phyloP scores from a whole-genome alignment of 1,284 basidiomycete genomes.

The Rhodotorula sp. region DNA sequence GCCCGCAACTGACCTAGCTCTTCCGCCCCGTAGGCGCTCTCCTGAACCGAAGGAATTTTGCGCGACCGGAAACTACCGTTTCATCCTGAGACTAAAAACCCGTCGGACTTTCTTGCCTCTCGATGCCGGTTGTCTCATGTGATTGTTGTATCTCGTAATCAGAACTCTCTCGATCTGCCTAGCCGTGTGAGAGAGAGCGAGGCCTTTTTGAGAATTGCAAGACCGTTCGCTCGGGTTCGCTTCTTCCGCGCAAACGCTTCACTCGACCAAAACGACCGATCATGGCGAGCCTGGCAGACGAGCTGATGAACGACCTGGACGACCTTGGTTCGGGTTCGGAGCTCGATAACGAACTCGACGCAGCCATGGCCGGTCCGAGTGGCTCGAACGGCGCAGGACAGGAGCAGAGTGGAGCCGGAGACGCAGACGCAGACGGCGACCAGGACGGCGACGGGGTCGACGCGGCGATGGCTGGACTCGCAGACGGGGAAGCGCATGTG shows the following conservation, averaged over 20 bases:
- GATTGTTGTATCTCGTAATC: neutral
- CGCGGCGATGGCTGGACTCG: conserved; percentile 43
- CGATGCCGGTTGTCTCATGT: neutral
- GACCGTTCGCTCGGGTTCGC: neutral
- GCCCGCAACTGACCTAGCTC: neutral
- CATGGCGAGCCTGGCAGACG: conserved; percentile 66
- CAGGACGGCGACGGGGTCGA: conserved; percentile 33
- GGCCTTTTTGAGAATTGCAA: no score
- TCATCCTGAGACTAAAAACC: neutral
- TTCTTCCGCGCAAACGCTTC: neutral
- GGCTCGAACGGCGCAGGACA: neutral
- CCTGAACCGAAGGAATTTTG: conserved; percentile 36
- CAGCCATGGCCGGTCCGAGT: conserved; percentile 10
- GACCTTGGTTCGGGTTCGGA: conserved; percentile 35
- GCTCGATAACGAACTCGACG: conserved; percentile 17
- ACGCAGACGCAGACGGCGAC: conserved; percentile 48
- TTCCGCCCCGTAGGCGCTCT: conserved; percentile 14
- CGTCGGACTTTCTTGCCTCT: neutral
- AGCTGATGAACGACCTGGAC: conserved; percentile 79
- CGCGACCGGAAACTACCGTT: conserved; percentile 4
- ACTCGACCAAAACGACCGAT: neutral
- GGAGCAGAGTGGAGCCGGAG: conserved; percentile 5
- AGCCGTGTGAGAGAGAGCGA: no score
- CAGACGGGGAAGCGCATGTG: conserved; percentile 53
- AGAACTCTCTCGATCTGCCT: no score